Base-by-base conservation (phyloP, 352 stramenopile species). In the Globisporangium carolinianum region DNA sequence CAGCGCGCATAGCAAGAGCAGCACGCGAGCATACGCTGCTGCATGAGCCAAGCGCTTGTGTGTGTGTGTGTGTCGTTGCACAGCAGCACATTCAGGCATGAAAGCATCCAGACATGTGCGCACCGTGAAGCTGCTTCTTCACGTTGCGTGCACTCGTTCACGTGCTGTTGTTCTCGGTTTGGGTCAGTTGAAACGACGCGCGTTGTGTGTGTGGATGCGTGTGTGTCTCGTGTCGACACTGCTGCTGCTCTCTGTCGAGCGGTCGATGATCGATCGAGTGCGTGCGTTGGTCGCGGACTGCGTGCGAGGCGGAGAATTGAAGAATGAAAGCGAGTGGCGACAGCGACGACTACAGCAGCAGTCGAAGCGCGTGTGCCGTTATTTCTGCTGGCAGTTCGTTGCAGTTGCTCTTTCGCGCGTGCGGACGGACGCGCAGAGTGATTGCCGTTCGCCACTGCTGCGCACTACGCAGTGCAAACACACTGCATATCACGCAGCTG, bases 251-350 rank as follows among this genome's bases (percentile, higher is more conserved):
- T 43, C 39, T 14, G 39, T 42, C 7, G 51, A 35, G 24, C 18
- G 48, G 6, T 9, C 6, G 32, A 42, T 18, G 24, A 36, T 51
- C 35, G 53, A 32, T 45, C 36, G 46, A 12, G 56, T 46, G 42
- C 38, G 51, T 32, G 53, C 41, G 45, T 41, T 18, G 50, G 38
- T 42, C 63, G 59, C 61, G 66, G 55, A 71, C 24, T 77, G 67
- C 56, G 67, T 61, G 53, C 65, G 53, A 68, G 57, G 41, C 60
- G 62, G 67, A 60, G 72, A 68, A 79, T 81, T 81, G 61, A 60
- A 67, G 61, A 84, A 79, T 84, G 74, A 76, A 60, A 60, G 15
- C 45, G 10, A 17, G 5, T 35, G 5, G 45, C 10, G n/a, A 5
- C n/a, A n/a, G 5, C 6, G 45, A 8, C 17, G 14, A n/a, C 11